Percentiles rank a stretch among this genome's conserved stretches.
Conservation (phyloP, 2,329 filamentous ascomycete species). For the Xylaria sp. region DNA sequence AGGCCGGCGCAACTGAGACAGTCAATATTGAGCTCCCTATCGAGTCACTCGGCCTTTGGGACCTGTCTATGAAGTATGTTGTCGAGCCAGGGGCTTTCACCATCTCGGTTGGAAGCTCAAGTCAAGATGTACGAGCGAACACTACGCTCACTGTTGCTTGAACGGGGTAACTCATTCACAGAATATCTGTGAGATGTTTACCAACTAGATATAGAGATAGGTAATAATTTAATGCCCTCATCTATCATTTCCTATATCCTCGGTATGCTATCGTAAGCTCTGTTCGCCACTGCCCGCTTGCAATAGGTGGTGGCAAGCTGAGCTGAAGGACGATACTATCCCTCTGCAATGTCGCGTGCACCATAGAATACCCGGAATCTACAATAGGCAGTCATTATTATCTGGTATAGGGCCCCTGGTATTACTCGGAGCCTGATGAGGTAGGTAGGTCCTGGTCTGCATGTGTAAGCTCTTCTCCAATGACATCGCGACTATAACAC, state of each 20-base stretch:
- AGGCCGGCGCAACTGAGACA: slow-evolving; percentile 67
- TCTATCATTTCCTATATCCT: neutral
- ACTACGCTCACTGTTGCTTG: slow-evolving; percentile 64
- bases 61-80: slow-evolving; percentile 73
- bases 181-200: neutral
- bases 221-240: slow-evolving; percentile 21
- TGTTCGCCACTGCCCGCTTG: neutral
- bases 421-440: slow-evolving; percentile 6
- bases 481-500: neutral
- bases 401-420: neutral
- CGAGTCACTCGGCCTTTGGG: slow-evolving; percentile 65
- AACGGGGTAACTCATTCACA: neutral
- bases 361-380: neutral
- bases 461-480: slow-evolving; percentile 5
- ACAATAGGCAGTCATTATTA: neutral
- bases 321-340: neutral
- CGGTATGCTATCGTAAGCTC: neutral
- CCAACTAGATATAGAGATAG: slow-evolving; percentile 5
- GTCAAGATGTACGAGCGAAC: slow-evolving; percentile 65
- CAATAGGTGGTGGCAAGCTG: too few relatives aligned
- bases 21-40: slow-evolving; percentile 62
- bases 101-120: slow-evolving; percentile 70
- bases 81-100: slow-evolving; percentile 77
- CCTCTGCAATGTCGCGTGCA: neutral
- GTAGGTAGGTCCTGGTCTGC: neutral